A percentile compares a stretch with the other conserved stretches of the same genome.
Conservation (phyloP, 1,284 basidiomycete species). For the Tilletia setariae region DNA sequence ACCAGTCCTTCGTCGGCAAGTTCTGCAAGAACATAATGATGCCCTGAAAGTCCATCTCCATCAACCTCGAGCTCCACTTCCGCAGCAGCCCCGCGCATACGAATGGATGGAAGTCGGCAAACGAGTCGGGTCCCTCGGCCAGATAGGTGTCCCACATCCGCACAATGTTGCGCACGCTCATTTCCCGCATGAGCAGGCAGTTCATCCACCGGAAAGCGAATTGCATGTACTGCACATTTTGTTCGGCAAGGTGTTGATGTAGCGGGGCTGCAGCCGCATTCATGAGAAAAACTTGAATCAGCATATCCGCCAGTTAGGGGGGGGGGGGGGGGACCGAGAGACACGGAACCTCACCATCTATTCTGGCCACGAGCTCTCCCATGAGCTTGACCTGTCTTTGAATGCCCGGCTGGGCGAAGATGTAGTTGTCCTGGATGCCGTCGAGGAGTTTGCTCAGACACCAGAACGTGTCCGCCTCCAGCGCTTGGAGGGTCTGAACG, state of each 20-base stretch:
- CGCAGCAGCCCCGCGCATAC: constrained; percentile 52
- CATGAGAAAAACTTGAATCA: neutral
- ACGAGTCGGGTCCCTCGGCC: constrained; percentile 52
- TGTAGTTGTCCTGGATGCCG: constrained; percentile 54
- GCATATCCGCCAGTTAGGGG: no score
- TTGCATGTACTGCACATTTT: constrained; percentile 54
- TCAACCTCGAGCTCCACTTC: constrained; percentile 47
- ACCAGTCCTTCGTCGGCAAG: constrained; percentile 89
- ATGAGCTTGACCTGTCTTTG: constrained; percentile 48
- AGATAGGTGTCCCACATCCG: constrained; percentile 54
- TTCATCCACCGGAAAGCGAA: constrained; percentile 55
- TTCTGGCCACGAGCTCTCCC: constrained; percentile 45
- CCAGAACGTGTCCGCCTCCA: constrained; percentile 54
- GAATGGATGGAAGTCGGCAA: constrained; percentile 51
- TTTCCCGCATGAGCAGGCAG: constrained; percentile 54
- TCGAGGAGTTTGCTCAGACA: constrained; percentile 51
- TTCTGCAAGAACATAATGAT: constrained; percentile 99
- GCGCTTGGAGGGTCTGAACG: constrained; percentile 36
- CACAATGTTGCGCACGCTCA: constrained; percentile 53
- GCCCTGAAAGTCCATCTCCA: constrained; percentile 61
- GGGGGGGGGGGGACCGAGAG: no score
- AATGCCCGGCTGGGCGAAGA: constrained; percentile 52
- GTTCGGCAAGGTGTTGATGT: constrained; percentile 46
- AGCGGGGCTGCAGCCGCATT: constrained; percentile 32
- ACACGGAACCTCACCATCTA: constrained; percentile 43